Base-by-base conservation (phyloP, 352 stramenopile genomes). In the Globisporangium parvum region DNA sequence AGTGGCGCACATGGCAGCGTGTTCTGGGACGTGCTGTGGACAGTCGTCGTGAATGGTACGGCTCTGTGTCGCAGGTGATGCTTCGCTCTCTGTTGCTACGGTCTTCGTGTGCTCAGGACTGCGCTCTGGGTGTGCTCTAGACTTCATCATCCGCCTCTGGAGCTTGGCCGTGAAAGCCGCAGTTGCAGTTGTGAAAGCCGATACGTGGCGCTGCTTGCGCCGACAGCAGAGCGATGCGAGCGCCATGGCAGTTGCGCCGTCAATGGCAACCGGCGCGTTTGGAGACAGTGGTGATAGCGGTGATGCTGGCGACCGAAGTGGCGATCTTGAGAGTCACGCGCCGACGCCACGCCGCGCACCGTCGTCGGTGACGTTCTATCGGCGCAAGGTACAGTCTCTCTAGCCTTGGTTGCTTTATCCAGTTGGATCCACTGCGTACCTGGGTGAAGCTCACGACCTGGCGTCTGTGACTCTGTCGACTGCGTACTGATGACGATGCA, bases 41-140 rank as follows among this genome's bases (percentile, higher is more conserved):
- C 79, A 0, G 71, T 93, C 15, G 60, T 91, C 20, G 77, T 90
- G n/a, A 91, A 90, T 39, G 82, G 82, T 89, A 37, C n/a, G 48
- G 20, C 21, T 35, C 26, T 15, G 47, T 53, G 47, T 21, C 15
- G 24, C 47, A n/a, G n/a, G 14, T 23, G 14, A 2, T 42, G 2
- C 2, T 6, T 47, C 50, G 9, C 23, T 20, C 18, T 20, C 3
- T 54, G 35, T 15, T 46, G 6, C 44, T n/a, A 28, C 14, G n/a
- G 37, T 24, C 18, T 15, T 33, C 26, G n/a, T 53, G 47, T 0
- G 40, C 15, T 48, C 20, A 35, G 51, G 46, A 26, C 37, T 56
- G 26, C 37, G 21, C 20, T 41, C 11, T 47, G 17, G 11, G 21
- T 9, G 3, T 55, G 41, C 3, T 52, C 3, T 39, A 92, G 82